phyloP scores from a whole-genome alignment of 805 yeast species.

The Nematodospora valgi region DNA sequence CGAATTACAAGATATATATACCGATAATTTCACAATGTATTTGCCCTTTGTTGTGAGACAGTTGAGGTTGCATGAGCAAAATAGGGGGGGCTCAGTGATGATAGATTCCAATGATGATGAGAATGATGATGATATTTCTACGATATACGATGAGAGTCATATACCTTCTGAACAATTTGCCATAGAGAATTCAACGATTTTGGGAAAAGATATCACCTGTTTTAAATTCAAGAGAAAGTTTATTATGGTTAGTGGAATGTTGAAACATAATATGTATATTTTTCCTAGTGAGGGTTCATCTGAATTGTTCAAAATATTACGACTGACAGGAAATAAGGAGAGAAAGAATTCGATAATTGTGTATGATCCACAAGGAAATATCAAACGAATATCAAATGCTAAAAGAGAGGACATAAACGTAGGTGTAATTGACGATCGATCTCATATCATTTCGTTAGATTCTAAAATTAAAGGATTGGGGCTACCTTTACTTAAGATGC shows the following conservation, averaged over 20 bases:
- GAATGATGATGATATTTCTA: constrained; percentile 4
- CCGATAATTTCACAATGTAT: constrained; percentile 36
- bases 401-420: constrained; percentile 5
- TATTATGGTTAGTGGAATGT: constrained; percentile 30
- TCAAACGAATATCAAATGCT: constrained; percentile 12
- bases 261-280: constrained; percentile 25
- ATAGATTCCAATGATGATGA: neutral
- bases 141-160: constrained; percentile 15
- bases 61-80: constrained; percentile 16
- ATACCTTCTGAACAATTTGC: neutral
- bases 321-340: constrained; percentile 18
- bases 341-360: constrained; percentile 19
- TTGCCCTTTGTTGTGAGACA: constrained; percentile 36
- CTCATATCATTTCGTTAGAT: constrained; percentile 30
- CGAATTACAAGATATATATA: constrained; percentile 34
- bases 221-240: constrained; percentile 28
- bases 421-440: constrained; percentile 23
- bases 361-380: constrained; percentile 18
- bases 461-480: constrained; percentile 31
- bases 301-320: constrained; percentile 23
- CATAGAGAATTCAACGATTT: constrained; percentile 9
- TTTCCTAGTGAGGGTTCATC: constrained; percentile 30
- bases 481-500: constrained; percentile 33
- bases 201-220: constrained; percentile 17
- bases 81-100: neutral